Base-by-base conservation (phyloP, 2,329 filamentous ascomycete species). In the Lachnellula willkommii region DNA sequence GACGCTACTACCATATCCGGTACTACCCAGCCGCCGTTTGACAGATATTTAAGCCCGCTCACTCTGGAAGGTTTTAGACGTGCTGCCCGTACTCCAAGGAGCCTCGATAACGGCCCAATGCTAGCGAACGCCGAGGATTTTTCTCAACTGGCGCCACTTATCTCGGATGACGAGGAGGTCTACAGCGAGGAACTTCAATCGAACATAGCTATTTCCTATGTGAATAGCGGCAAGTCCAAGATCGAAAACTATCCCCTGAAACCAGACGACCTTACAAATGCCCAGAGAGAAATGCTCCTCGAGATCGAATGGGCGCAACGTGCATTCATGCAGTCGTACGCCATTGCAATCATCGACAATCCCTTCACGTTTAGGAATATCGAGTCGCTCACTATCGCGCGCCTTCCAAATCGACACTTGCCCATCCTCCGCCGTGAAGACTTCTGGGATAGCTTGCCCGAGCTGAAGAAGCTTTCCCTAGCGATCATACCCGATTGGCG, bases 221-320 rank as follows among this genome's bases (percentile, higher is more conserved):
- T 39, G 20, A 40, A 24, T 47, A n/a, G 24, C 20, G 43, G 11
- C 12, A 58, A 53, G 36, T 28, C 24, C n/a, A 63, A 64, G 47
- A 7, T 48, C 4, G 60, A 65, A 12, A 24, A n/a, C 2, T 51
- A 39, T 56, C 40, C 59, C 5, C 42, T 70, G 28, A 75, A 78
- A 42, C 84, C 84, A 3, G 72, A 74, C 2, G 72, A 74, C 35
- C 75, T 88, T n/a, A 81, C 79, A 1, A 75, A 75, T 56, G 75
- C 80, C n/a, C 87, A 89, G 67, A 82, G 79, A 52, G 84, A 88
- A 68, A 84, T 87, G 81, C 70, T 89, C 1, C 71, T 86, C 39
- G 85, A 89, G 67, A 81, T 83, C 3, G 80, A 84, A 52, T 88
- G 85, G 82, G 84, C 84, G 6, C 84, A 89, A 60, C 75, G 80